phyloP scores from a whole-genome alignment of 441 rosid species.

The Geranium incanum region DNA sequence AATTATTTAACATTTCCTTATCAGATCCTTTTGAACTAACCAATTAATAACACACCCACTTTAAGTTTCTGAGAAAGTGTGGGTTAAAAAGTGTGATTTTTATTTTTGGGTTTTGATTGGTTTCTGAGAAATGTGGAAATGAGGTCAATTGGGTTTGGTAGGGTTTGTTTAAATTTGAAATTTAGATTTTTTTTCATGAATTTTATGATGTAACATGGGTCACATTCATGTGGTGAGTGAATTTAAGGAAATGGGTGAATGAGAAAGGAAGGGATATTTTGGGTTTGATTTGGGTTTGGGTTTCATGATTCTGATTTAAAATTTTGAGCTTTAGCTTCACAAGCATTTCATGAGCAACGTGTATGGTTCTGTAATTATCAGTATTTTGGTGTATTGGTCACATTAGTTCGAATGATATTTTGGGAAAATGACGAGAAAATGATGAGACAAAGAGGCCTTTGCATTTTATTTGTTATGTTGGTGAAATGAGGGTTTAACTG shows the following conservation, averaged over 20 bases:
- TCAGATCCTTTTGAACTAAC: neutral
- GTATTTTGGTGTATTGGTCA: neutral
- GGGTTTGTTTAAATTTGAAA: neutral
- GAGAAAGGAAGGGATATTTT: too few relatives aligned
- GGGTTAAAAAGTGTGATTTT: neutral
- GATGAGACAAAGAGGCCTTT: neutral
- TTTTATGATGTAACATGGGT: neutral
- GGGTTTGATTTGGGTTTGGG: neutral
- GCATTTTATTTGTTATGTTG: neutral
- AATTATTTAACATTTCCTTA: neutral
- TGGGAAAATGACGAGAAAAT: neutral
- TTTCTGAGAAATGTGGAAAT: neutral
- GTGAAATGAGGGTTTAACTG: neutral
- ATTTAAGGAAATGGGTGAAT: too few relatives aligned
- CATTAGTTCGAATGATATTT: too few relatives aligned
- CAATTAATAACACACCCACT: neutral
- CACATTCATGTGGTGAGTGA: too few relatives aligned
- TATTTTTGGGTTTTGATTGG: neutral
- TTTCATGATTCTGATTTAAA: neutral
- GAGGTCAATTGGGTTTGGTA: neutral
- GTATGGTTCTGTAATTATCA: neutral
- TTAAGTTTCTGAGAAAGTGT: neutral
- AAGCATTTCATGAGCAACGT: too few relatives aligned
- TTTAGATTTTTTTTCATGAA: neutral
- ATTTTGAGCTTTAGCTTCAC: neutral